A percentile compares a stretch with the other conserved stretches of the same genome.
phyloP scores from a whole-genome alignment of 768 basidiomycete species.

The Tylopilus rubrobrunneus region DNA sequence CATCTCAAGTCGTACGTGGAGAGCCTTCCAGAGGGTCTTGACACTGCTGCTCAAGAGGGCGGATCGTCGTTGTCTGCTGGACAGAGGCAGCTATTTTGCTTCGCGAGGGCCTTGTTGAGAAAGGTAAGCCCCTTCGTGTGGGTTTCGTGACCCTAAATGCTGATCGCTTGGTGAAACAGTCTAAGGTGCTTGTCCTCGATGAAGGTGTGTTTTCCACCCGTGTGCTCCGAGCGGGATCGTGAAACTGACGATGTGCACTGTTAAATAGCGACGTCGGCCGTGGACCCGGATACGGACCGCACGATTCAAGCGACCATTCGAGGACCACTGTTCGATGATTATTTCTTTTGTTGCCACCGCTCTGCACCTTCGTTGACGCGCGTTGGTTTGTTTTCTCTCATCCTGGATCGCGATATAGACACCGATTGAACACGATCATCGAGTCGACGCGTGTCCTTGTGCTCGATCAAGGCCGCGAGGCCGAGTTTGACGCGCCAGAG shows the following conservation, averaged over 20 bases:
- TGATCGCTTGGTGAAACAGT: conserved; percentile 34
- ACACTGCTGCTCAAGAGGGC: conserved; percentile 71
- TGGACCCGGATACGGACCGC: conserved; percentile 86
- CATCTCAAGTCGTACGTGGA: conserved; percentile 70
- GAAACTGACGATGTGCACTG: neutral
- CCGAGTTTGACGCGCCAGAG: conserved; percentile 77
- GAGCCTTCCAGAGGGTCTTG: conserved; percentile 59
- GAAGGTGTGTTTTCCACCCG: conserved; percentile 53
- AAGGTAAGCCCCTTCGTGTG: conserved; percentile 41
- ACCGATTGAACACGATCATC: conserved; percentile 81
- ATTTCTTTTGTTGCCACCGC: neutral
- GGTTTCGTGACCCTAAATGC: neutral
- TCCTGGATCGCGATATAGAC: conserved; percentile 34
- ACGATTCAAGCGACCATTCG: conserved; percentile 86
- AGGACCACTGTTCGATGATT: conserved; percentile 68
- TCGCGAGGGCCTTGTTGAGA: conserved; percentile 78
- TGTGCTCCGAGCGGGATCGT: no score
- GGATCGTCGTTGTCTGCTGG: conserved; percentile 82
- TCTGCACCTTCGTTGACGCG: no score
- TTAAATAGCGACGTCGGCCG: conserved; percentile 72
- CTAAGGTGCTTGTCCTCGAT: conserved; percentile 89
- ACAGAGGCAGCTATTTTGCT: conserved; percentile 85
- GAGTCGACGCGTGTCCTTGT: conserved; percentile 81
- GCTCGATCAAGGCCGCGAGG: conserved; percentile 74
- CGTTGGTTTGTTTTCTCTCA: no score